A percentile compares a stretch with the other conserved stretches of the same genome.
phyloP scores from a whole-genome alignment of 352 stramenopile genomes.

The Pythium chondricola region DNA sequence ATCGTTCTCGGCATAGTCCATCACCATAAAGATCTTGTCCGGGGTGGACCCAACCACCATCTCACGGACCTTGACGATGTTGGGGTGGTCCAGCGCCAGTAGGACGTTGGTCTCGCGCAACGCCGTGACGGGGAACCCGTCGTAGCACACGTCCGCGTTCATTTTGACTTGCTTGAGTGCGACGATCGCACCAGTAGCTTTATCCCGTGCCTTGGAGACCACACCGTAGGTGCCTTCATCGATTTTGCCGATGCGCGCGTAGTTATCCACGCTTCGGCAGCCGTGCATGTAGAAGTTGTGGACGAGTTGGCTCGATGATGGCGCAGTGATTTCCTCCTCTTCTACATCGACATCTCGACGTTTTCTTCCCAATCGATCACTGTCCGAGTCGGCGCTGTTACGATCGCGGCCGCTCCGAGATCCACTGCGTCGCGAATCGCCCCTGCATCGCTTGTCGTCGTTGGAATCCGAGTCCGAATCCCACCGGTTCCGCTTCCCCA shows the following conservation, averaged over 20 bases:
- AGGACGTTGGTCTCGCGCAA: conserved; percentile 84
- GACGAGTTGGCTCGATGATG: background rate
- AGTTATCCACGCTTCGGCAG: conserved; percentile 94
- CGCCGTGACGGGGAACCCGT: conserved; percentile 82
- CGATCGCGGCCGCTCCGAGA: background rate
- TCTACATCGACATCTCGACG: background rate
- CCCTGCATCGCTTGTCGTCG: conserved; percentile 8
- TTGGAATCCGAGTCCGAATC: conserved; percentile 45
- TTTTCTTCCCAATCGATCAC: background rate
- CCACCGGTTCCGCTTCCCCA: conserved; percentile 63
- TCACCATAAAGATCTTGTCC: conserved; percentile 90
- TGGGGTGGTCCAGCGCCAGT: conserved; percentile 75
- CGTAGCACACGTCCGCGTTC: conserved; percentile 60
- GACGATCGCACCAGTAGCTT: conserved; percentile 87
- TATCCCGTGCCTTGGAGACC: conserved; percentile 93
- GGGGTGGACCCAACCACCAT: conserved; percentile 86
- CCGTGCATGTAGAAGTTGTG: conserved; percentile 80
- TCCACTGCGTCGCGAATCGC: background rate
- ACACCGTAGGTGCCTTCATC: conserved; percentile 97
- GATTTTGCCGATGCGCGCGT: conserved; percentile 91
- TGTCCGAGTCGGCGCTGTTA: background rate
- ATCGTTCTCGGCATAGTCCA: conserved; percentile 88
- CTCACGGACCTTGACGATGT: conserved; percentile 83
- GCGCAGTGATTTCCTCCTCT: background rate
- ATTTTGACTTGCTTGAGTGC: conserved; percentile 91